Base-by-base conservation (phyloP, 192 early-diverging fungal genomes). In the Chytriomyces confervae region DNA sequence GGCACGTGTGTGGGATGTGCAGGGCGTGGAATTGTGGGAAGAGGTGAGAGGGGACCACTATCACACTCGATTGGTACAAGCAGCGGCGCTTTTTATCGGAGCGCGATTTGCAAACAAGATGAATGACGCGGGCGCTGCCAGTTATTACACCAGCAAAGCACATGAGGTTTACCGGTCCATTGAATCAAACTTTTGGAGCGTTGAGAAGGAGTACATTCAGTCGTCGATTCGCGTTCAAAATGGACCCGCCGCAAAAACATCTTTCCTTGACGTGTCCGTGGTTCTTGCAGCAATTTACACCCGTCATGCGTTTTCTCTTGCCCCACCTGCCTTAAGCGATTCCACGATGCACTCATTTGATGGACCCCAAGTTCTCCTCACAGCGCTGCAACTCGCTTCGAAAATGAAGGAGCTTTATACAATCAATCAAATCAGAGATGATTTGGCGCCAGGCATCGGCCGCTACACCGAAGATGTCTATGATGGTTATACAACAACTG, bases 401-500 rank as follows among this genome's bases (percentile, higher is more conserved):
- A 7, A 46, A 6, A 84, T 91, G 62, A 62, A 72, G 24, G 51
- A 62, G 10, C 70, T 84, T 8, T 91, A 85, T 73, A 29, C 80
- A n/a, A 72, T 93, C 77, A 93, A 92, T 81, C 48, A 45, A 0
- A 29, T 27, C 2, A 29, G 64, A 18, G 36, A 51, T 49, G 8
- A 23, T 61, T 49, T 84, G 8, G 91, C 84, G 16, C 84, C 83
- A 13, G 92, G 90, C 0, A 84, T 92, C 29, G 94, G 93, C 11
- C 74, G 94, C 45, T 95, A 95, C 69, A 82, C 87, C 1, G 94
- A 92, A 77, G 94, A 95, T 81, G 81, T 83, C 18, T 95, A 95
- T 62, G 80, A 94, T 66, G 93, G 93, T 43, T 80, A 85, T 46
- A 76, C 77, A 48, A 36, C 29, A 49, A 29, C 13, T 3, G 82